Conservation (phyloP, 2,329 filamentous ascomycete species). For the Chaetomium globosum region DNA sequence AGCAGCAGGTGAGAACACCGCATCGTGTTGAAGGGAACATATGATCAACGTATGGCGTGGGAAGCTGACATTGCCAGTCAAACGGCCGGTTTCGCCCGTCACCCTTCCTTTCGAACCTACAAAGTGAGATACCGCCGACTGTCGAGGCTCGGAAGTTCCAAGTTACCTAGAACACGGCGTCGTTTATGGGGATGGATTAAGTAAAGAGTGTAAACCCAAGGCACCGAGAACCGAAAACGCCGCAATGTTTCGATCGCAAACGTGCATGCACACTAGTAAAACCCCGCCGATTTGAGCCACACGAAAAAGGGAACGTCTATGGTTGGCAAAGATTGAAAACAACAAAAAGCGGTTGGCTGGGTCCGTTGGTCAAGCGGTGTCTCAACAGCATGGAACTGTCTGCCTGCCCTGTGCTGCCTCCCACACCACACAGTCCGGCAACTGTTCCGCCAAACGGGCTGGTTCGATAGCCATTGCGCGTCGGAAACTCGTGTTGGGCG, state of each 20-base stretch:
- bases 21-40: neutral
- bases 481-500: neutral
- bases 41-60: neutral
- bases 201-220: neutral
- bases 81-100: neutral
- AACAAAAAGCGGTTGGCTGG: conserved; percentile 7
- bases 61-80: neutral
- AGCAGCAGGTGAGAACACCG: neutral
- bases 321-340: neutral
- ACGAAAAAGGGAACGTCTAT: conserved; percentile 18
- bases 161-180: neutral
- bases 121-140: neutral
- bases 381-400: neutral
- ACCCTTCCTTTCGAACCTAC: neutral
- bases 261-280: conserved; percentile 21
- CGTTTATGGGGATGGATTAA: neutral
- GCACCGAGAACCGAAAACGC: conserved; percentile 12
- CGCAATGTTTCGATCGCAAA: conserved; percentile 15
- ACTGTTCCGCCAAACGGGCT: neutral
- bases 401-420: too few species aligned
- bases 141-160: too few species aligned
- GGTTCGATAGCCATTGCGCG: neutral
- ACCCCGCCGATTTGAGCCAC: neutral
- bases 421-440: neutral
- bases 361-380: neutral